These are phyloP conservation scores for Phytophthora sp. DNA, from an alignment of 352 stramenopile genomes.

Conservation along the genomic window DNA sequence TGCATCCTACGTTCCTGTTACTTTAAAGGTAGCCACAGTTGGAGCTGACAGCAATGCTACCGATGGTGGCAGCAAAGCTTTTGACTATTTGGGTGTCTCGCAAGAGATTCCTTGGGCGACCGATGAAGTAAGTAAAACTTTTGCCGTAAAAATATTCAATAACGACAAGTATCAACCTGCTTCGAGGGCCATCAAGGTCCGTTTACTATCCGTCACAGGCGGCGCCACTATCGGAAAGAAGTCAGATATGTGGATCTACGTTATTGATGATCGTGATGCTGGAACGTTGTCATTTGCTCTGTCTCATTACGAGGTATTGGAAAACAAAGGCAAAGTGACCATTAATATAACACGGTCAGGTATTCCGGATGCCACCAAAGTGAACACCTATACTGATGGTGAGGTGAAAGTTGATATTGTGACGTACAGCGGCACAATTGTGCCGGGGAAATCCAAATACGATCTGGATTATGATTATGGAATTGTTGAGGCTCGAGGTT, in stretches of 20 bases:
- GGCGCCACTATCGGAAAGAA: conserved; percentile 57
- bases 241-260: conserved; percentile 67
- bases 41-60: conserved; percentile 63
- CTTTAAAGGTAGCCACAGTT: conserved; percentile 56
- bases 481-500: conserved; percentile 52
- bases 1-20: conserved; percentile 65
- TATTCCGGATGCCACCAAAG: conserved; percentile 42
- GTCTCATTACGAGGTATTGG: conserved; percentile 64
- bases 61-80: conserved; percentile 62
- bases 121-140: conserved; percentile 56
- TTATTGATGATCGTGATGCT: conserved; percentile 77
- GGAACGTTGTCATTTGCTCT: conserved; percentile 68
- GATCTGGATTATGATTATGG: conserved; percentile 64
- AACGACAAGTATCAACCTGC: conserved; percentile 64
- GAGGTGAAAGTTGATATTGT: conserved; percentile 59
- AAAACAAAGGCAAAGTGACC: conserved; percentile 51
- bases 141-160: conserved; percentile 75
- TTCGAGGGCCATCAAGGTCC: conserved; percentile 58
- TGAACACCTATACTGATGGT: conserved; percentile 73
- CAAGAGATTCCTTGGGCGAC: conserved; percentile 63
- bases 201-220: conserved; percentile 52
- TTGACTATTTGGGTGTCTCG: conserved; percentile 61
- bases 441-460: conserved; percentile 53
- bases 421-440: conserved; percentile 60
- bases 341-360: conserved; percentile 62